Base-by-base conservation (phyloP, 2,329 filamentous ascomycete species). In the Aspergillus fijiensis region DNA sequence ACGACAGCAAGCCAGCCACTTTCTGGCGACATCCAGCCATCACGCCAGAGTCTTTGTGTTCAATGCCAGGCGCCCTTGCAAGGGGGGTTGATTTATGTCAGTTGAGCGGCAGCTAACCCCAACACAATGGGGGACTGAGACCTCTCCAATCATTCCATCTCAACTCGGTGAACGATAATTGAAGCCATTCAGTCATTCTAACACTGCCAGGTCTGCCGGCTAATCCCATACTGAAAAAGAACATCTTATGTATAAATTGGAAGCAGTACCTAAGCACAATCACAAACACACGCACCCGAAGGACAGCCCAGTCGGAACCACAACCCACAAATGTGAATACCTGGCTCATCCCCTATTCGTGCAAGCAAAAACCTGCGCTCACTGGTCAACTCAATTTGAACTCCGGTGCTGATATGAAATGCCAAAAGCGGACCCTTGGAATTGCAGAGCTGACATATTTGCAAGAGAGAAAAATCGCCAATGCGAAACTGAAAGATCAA, bases 401-500 rank as follows among this genome's bases (percentile, higher is more conserved):
- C 39, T 45, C 39, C 39, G 16, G 39, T 19, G 39, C 39, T 45
- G 39, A 45, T 45, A 45, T 10, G 16, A 45, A 45, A 45, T 45
- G 39, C 16, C 39, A 7, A 45, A 7, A n/a, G 16, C 39, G n/a
- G 39, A 12, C 5, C 5, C 39, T 16, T 45, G 16, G 16, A 9
- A n/a, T 45, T 45, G 39, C 39, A 45, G 16, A 45, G 16, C 6
- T n/a, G 14, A 45, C 39, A 45, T 45, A 3, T 7, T 45, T 7
- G 16, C 39, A 45, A 45, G 39, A 45, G 39, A 45, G 16, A 16
- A 45, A n/a, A 6, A 45, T 42, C 51, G 35, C 51, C 51, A 25
- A 45, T 21, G 16, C 51, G 29, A 60, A 59, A 48, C 50, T 47
- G 50, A 55, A 50, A 48, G 49, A 51, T 50, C 42, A 52, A 39